Conservation (phyloP, 2,329 filamentous ascomycete genomes). For the Didymella glomerata region DNA sequence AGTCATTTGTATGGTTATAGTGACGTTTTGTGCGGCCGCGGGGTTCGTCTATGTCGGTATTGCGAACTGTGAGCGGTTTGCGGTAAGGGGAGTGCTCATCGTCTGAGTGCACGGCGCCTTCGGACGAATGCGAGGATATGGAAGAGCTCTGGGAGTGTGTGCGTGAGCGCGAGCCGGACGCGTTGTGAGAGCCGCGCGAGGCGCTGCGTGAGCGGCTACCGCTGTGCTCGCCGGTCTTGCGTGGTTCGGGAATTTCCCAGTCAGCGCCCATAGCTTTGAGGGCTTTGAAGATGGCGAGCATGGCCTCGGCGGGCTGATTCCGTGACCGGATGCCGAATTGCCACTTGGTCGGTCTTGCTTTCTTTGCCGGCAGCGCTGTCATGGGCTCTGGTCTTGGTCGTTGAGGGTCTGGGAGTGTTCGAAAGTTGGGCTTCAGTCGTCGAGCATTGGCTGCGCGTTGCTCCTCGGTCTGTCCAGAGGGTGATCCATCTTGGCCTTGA, state of each 20-base stretch:
- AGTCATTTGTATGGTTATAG: slow-evolving; percentile 59
- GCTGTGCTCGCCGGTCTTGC: slow-evolving; percentile 53
- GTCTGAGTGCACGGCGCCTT: slow-evolving; percentile 28
- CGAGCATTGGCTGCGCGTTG: slow-evolving; percentile 84
- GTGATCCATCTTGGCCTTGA: slow-evolving; percentile 49
- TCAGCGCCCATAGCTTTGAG: slow-evolving; percentile 86
- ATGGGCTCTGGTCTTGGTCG: slow-evolving; percentile 62
- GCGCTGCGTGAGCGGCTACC: slow-evolving; percentile 44
- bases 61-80: slow-evolving; percentile 44
- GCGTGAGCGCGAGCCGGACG: slow-evolving; percentile 47
- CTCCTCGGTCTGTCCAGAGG: slow-evolving; percentile 55
- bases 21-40: slow-evolving; percentile 53
- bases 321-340: slow-evolving; percentile 96
- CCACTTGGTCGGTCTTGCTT: slow-evolving; percentile 86
- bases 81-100: slow-evolving; percentile 31
- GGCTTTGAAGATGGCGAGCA: slow-evolving; percentile 94
- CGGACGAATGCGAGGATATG: slow-evolving; percentile 44
- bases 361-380: slow-evolving; percentile 69
- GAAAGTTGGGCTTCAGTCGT: slow-evolving; percentile 84
- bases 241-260: slow-evolving; percentile 70
- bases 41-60: slow-evolving; percentile 31
- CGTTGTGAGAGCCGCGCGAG: slow-evolving; percentile 37
- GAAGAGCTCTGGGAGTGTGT: slow-evolving; percentile 44
- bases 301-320: slow-evolving; percentile 92
- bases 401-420: slow-evolving; percentile 68